These are phyloP conservation scores for Polygonum aviculare DNA, from an alignment of 148 eudicot genomes.

Conservation along the genomic window DNA sequence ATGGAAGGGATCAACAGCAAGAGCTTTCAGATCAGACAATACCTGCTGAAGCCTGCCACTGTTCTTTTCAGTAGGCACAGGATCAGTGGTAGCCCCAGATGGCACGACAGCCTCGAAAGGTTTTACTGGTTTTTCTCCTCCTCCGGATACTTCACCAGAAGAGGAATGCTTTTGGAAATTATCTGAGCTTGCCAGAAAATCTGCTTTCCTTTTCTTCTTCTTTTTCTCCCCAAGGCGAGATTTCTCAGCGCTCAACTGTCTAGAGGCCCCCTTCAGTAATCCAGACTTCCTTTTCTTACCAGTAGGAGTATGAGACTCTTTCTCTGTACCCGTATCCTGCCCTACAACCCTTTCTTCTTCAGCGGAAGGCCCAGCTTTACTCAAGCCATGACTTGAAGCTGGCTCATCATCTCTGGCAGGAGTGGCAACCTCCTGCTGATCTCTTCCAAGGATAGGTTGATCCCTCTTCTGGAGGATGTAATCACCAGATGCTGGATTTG, in stretches of 20 bases:
- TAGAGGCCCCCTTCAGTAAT: neutral
- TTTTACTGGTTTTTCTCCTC: neutral
- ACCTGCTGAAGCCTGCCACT: slow-evolving; percentile 33
- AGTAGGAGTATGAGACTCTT: neutral
- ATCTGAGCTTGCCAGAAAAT: slow-evolving; percentile 7
- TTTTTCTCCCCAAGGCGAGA: slow-evolving; percentile 27
- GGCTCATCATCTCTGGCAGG: slow-evolving; percentile 16
- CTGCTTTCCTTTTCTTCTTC: slow-evolving; percentile 34
- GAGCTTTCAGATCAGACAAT: slow-evolving; percentile 44
- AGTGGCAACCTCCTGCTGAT: slow-evolving; percentile 7
- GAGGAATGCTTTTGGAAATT: neutral
- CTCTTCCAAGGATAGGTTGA: slow-evolving; percentile 12
- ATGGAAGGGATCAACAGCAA: slow-evolving; percentile 60
- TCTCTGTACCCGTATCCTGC: neutral
- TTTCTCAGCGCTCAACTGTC: slow-evolving; percentile 20
- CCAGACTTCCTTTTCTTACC: neutral
- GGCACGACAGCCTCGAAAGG: slow-evolving; percentile 3
- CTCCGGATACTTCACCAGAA: neutral
- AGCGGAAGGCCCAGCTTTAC: neutral
- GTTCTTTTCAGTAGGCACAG: slow-evolving; percentile 12
- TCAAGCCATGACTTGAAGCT: neutral
- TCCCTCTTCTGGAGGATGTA: slow-evolving; percentile 44
- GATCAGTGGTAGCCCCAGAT: neutral
- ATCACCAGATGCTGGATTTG: slow-evolving; percentile 27
- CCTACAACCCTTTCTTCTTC: neutral